These are phyloP conservation scores for Haplosporangium gracile DNA, from an alignment of 192 early-diverging fungal species.

Conservation along the genomic window DNA sequence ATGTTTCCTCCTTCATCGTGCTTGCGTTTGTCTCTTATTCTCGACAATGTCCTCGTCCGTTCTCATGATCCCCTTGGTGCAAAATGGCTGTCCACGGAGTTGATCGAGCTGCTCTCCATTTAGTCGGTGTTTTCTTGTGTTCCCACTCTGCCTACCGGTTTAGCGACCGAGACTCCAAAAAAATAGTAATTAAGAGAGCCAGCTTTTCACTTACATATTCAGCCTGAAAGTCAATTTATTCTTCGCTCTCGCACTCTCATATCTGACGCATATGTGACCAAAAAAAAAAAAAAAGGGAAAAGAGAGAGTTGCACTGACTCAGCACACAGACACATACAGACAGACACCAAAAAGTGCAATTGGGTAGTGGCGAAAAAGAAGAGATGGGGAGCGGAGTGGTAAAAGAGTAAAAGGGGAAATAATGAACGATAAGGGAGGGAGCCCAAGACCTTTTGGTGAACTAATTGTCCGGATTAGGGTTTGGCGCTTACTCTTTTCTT, in stretches of 20 bases:
- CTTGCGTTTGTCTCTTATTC: background rate
- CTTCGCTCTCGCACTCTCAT: background rate
- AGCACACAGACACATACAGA: too few species aligned
- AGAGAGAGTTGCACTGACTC: background rate
- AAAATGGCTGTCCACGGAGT: background rate
- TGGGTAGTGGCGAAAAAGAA: background rate
- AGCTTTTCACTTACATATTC: too few species aligned
- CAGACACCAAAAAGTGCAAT: background rate
- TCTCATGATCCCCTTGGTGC: background rate
- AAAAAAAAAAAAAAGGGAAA: background rate
- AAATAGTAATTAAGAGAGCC: too few species aligned
- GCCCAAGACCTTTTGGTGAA: background rate
- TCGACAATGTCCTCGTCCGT: background rate
- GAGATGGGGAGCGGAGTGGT: background rate
- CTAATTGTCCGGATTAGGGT: background rate
- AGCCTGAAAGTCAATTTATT: background rate
- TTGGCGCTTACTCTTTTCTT: background rate
- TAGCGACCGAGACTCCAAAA: background rate
- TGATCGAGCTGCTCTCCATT: conserved; percentile 2
- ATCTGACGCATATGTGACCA: background rate
- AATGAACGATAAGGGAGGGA: background rate
- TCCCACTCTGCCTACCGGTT: background rate
- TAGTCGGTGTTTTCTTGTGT: background rate
- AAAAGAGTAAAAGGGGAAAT: background rate
- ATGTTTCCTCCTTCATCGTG: background rate